A percentile compares a stretch with the other conserved stretches of the same genome.
Conservation (phyloP, 225 moss, liverwort and hornwort genomes). For the Marchantia paleacea region DNA sequence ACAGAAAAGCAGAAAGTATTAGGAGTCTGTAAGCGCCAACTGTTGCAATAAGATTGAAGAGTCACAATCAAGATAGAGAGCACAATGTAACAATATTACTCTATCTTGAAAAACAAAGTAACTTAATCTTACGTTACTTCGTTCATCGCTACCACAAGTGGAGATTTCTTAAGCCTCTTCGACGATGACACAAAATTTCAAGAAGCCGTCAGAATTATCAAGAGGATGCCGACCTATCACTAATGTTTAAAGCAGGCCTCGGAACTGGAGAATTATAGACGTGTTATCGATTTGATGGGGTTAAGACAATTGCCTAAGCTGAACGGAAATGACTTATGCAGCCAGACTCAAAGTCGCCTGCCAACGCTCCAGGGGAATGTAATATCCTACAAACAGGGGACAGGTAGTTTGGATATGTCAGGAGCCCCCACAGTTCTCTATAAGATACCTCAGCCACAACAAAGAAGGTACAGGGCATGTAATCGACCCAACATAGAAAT, state of each 20-base stretch:
- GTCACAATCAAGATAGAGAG: too few species aligned
- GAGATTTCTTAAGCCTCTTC: too few species aligned
- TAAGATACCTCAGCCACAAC: background rate
- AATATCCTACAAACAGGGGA: slow-evolving; percentile 1
- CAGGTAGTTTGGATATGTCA: background rate
- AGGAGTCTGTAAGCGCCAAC: too few species aligned
- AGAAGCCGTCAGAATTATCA: too few species aligned
- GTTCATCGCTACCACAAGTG: too few species aligned
- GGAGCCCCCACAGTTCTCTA: background rate
- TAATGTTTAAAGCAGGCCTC: background rate
- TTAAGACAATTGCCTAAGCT: background rate
- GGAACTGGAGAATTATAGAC: background rate
- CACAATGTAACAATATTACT: too few species aligned
- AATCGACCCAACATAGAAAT: too few species aligned
- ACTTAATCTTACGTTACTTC: too few species aligned
- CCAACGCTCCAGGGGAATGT: background rate
- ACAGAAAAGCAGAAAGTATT: background rate
- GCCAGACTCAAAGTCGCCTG: background rate
- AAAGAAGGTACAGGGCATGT: too few species aligned
- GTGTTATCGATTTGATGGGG: background rate
- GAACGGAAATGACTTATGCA: background rate
- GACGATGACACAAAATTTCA: too few species aligned
- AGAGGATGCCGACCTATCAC: background rate
- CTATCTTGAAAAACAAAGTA: too few species aligned
- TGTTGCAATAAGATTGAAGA: too few species aligned